Evolutionary conservation across 768 basidiomycete species (phyloP).

Genomic region (Serendipita indica): DNA sequence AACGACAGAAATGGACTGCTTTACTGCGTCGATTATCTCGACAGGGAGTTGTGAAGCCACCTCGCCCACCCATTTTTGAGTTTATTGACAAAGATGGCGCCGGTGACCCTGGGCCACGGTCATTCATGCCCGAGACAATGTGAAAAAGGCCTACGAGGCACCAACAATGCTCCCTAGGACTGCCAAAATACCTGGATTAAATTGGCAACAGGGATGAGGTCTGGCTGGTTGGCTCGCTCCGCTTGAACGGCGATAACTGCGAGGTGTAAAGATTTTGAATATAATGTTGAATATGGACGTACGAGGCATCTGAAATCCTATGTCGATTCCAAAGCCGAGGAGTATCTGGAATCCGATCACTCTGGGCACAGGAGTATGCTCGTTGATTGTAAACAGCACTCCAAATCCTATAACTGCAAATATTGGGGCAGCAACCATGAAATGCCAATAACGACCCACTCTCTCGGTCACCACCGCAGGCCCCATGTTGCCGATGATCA

Average conservation of each 20-base stretch:
- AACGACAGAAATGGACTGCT: constrained; percentile 20
- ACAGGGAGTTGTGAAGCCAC: constrained; percentile 15
- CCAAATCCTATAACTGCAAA: constrained; percentile 24
- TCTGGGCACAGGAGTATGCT: constrained; percentile 16
- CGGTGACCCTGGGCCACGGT: constrained; percentile 3
- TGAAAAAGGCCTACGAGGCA: constrained; percentile 11
- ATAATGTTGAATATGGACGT: not conserved
- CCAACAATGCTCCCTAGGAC: constrained; percentile 19
- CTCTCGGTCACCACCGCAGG: constrained; percentile 16
- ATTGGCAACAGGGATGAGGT: constrained; percentile 24
- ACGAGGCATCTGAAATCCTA: constrained; percentile 9
- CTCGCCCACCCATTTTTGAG: constrained; percentile 19
- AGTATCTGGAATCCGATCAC: constrained; percentile 26
- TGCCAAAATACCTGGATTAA: constrained; percentile 23
- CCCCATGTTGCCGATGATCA: constrained; percentile 17
- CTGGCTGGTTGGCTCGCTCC: constrained; percentile 20
- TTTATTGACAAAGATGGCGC: constrained; percentile 18
- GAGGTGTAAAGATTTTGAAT: not conserved
- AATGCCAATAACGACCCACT: constrained; percentile 22
- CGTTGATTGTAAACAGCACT: constrained; percentile 24
- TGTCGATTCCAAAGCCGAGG: constrained; percentile 24
- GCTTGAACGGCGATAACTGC: constrained; percentile 26
- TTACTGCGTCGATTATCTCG: constrained; percentile 14
- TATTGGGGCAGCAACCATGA: constrained; percentile 24
- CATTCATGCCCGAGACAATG: not conserved